Percentiles rank a stretch among this genome's conserved stretches.
Evolutionary conservation across 306 rosid species (phyloP).

Genomic region (Datisca glomerata): DNA sequence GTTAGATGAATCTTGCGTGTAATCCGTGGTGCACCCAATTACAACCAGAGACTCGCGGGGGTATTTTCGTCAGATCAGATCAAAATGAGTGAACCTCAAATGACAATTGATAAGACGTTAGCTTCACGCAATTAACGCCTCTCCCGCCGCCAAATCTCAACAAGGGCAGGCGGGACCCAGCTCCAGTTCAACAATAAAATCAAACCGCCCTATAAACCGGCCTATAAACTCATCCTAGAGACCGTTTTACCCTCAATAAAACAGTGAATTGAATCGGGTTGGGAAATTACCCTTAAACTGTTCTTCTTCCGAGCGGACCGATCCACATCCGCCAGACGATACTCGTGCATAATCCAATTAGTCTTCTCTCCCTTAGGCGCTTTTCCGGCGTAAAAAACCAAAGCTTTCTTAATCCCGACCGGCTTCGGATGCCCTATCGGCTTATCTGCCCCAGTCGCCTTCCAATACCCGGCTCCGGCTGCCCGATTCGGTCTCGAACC

Average conservation of each 20-base stretch:
- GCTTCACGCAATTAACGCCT: not conserved
- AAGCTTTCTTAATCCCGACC: constrained; percentile 84
- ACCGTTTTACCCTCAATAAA: too few species aligned
- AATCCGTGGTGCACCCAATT: too few species aligned
- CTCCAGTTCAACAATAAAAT: not conserved
- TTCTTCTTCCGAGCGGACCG: constrained; percentile 79
- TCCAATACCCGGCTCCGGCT: constrained; percentile 93
- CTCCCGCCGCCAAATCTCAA: constrained; percentile 6
- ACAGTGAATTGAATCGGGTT: not conserved
- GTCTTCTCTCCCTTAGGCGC: constrained; percentile 90
- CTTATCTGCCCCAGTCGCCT: constrained; percentile 96
- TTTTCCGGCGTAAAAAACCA: constrained; percentile 88
- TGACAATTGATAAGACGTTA: not conserved
- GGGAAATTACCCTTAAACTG: constrained; percentile 62
- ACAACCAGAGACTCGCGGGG: too few species aligned
- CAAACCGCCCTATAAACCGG: too few species aligned
- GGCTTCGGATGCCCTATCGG: constrained; percentile 82
- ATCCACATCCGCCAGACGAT: constrained; percentile 91
- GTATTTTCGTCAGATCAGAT: too few species aligned
- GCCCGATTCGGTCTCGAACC: constrained; percentile 97
- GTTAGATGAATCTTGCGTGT: too few species aligned
- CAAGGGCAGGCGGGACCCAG: constrained; percentile 6
- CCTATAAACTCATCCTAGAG: not conserved
- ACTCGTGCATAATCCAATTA: constrained; percentile 99
- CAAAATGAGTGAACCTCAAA: too few species aligned